These are phyloP conservation scores for Mortierella sp. DNA, from an alignment of 371 early-diverging fungal genomes.

Conservation along the genomic window DNA sequence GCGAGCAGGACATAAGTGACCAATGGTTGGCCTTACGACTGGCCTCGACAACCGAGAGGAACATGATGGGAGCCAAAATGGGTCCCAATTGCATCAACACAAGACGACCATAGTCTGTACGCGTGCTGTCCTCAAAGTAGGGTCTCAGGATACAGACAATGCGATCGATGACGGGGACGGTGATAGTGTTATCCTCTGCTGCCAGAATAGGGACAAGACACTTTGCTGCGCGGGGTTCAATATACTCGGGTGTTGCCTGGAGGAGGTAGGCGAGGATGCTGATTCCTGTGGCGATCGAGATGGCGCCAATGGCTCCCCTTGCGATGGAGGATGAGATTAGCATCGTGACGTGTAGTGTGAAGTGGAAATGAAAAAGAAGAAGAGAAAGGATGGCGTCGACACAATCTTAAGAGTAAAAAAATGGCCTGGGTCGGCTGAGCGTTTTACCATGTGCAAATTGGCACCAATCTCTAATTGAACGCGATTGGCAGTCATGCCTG, in stretches of 20 bases:
- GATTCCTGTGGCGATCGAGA: slow-evolving; percentile 12
- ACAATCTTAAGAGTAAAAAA: neutral
- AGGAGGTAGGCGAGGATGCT: slow-evolving; percentile 13
- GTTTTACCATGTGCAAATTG: neutral
- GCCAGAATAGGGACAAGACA: slow-evolving; percentile 9
- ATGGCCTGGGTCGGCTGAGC: neutral
- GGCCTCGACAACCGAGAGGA: slow-evolving; percentile 16
- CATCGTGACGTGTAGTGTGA: neutral
- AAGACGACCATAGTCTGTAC: slow-evolving; percentile 19
- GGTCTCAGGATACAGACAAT: slow-evolving; percentile 17
- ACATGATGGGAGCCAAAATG: slow-evolving; percentile 8
- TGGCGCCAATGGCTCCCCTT: neutral
- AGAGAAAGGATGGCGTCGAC: neutral
- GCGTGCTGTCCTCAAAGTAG: slow-evolving; percentile 15
- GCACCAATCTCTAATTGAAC: neutral
- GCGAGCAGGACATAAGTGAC: slow-evolving; percentile 15
- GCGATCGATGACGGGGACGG: slow-evolving; percentile 18
- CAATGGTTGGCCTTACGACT: slow-evolving; percentile 22
- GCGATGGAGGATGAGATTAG: neutral
- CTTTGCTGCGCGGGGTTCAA: neutral
- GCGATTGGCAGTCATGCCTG: neutral
- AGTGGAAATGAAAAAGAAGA: neutral
- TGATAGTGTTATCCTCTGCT: neutral
- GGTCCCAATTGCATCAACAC: neutral
- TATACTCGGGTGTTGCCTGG: neutral